These are phyloP conservation scores for Ogataea pignaliae DNA, from an alignment of 805 yeast species.

Conservation along the genomic window DNA sequence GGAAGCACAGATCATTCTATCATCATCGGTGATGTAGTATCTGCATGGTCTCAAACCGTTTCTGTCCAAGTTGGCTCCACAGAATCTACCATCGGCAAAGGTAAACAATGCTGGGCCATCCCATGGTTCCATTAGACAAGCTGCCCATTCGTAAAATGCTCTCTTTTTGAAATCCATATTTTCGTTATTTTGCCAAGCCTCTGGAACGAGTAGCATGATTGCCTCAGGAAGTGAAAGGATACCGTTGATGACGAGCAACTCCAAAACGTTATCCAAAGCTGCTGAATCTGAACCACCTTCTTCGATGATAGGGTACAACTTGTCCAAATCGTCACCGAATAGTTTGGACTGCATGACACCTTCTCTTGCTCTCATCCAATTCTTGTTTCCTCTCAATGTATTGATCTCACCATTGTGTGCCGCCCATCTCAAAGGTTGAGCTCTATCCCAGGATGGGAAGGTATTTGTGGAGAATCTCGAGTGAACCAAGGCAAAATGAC, in stretches of 20 bases:
- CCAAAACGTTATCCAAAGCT: slow-evolving; percentile 93
- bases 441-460: slow-evolving; percentile 99
- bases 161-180: slow-evolving; percentile 85
- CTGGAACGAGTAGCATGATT: slow-evolving; percentile 94
- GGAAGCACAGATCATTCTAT: slow-evolving; percentile 94
- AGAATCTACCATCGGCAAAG: slow-evolving; percentile 94
- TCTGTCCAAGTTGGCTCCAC: slow-evolving; percentile 97
- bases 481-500: slow-evolving; percentile 94
- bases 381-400: slow-evolving; percentile 94
- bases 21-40: slow-evolving; percentile 91
- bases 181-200: slow-evolving; percentile 91
- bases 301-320: slow-evolving; percentile 90
- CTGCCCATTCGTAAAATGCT: slow-evolving; percentile 99
- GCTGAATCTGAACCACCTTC: slow-evolving; percentile 99
- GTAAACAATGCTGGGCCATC: slow-evolving; percentile 98
- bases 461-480: slow-evolving; percentile 97
- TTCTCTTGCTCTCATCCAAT: slow-evolving; percentile 99
- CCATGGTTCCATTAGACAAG: slow-evolving; percentile 99
- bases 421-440: slow-evolving; percentile 95
- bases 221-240: slow-evolving; percentile 93
- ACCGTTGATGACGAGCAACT: slow-evolving; percentile 86
- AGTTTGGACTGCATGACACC: slow-evolving; percentile 88
- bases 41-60: slow-evolving; percentile 98
- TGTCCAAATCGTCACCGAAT: slow-evolving; percentile 88
- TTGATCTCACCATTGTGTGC: slow-evolving; percentile 99